Base-by-base conservation (phyloP, 1,284 basidiomycete species). In the Cryptococcus jaspeensis region DNA sequence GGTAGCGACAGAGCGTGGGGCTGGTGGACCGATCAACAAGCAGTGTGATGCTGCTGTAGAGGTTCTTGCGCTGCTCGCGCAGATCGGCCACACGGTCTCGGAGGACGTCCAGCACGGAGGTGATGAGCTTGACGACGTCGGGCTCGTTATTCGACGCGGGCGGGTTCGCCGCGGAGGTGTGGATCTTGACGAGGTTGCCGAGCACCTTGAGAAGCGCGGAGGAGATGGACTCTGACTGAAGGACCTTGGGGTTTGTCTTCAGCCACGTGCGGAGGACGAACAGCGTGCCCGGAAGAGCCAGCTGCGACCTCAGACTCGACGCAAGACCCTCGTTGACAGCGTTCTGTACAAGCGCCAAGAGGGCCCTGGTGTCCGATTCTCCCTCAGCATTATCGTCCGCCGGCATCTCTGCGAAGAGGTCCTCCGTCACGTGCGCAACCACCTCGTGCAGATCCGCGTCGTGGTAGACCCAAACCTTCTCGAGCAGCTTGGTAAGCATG, bases 11-110 rank as follows among this genome's bases (percentile, higher is more conserved):
- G 1, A 99, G 82, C 15, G 84, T 79, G 13, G 82, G 71, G 67
- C 87, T 95, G 67, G 89, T 87, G n/a, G 93, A 96, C 74, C 94
- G 92, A 69, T 98, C 95, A 42, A 94, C 87, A 36, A 99, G 82
- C 49, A 87, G 85, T 18, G 87, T 85, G 52, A 97, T 83, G 3
- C 81, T 80, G 52, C 77, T 87, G 50, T 95, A 80, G 58, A 97
- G 82, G 79, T 85, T 86, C n/a, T 81, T 74, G 9, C 83, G 76
- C 57, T 83, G 80, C 59, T 84, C 83, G 46, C 79, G 78, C 38
- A 84, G 73, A 57, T 81, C 78, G 37, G 76, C 76, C n/a, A 83
- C 78, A 18, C 82, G 77, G 53, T 75, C 72, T 23, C 81, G 80
- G 32, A 83, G 72, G 41, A 84, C 73, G 60, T 82, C 79, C 41